Base-by-base conservation (phyloP, 2,329 filamentous ascomycete genomes). In the Orbilia brochopaga region DNA sequence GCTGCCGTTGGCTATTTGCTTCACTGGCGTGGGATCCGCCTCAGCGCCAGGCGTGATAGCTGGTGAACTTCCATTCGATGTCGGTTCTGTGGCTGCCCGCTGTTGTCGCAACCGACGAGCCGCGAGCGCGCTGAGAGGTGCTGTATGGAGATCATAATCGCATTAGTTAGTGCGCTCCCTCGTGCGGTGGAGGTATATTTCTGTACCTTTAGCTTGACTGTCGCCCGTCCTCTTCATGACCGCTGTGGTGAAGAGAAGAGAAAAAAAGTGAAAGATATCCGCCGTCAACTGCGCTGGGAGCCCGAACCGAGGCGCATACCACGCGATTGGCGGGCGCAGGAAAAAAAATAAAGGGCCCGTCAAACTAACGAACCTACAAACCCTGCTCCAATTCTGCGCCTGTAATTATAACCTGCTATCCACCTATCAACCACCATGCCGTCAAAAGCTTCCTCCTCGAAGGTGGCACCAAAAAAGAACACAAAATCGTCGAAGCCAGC, bases 211-310 rank as follows among this genome's bases (percentile, higher is more conserved):
- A 21, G 55, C 64, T 56, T 73, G 64, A 17, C 74, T 73, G 44
- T 77, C 75, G 57, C 74, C 70, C 11, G 58, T 75, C 40, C 73
- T 70, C 73, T 77, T 76, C 44, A 74, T 73, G 75, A 76, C 76
- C 52, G 23, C 50, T 50, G 30, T 37, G 17, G 13, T 32, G 10
- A 21, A 21, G 17, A 53, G 35, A 35, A 23, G 11, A 17, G 15
- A 44, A 17, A 44, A 54, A 24, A n/a, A 24, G 21, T 30, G n/a
- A 48, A 27, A 50, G 50, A 32, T 19, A 11, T 53, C 17, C 21
- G 13, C 30, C 23, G 52, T 40, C 27, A 53, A 35, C 23, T 40
- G 19, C 32, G 13, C 15, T 54, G 55, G 32, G 32, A 69, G 44
- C 52, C 40, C 35, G 59, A 63, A 59, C 59, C 66, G 66, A 59